Conservation (phyloP, 192 early-diverging fungal genomes). For the Backusella parvicylindrica region DNA sequence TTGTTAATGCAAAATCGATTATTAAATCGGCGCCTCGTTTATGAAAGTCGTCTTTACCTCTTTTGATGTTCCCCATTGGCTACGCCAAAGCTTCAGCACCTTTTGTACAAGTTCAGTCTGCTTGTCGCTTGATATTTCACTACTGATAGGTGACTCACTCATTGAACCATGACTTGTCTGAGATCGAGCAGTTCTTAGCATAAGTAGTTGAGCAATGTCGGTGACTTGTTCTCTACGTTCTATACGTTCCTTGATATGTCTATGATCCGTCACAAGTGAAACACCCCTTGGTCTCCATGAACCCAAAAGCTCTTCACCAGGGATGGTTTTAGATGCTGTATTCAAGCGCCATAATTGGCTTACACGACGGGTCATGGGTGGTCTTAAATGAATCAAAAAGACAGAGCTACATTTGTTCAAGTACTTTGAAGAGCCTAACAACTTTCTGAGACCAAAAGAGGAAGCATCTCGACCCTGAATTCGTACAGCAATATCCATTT, state of each 20-base stretch:
- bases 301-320: conserved; percentile 66
- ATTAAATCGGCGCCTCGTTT: neutral
- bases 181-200: conserved; percentile 20
- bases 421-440: conserved; percentile 38
- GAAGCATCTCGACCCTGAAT: conserved; percentile 54
- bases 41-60: conserved; percentile 18
- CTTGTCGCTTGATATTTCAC: neutral
- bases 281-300: conserved; percentile 70
- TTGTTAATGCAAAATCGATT: neutral
- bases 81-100: conserved; percentile 12
- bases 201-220: conserved; percentile 38
- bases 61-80: conserved; percentile 32
- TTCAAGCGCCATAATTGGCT: conserved; percentile 67
- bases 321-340: conserved; percentile 63
- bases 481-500: conserved; percentile 58
- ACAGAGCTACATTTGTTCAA: conserved; percentile 48
- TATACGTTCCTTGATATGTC: conserved; percentile 32
- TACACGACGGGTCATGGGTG: conserved; percentile 47
- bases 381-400: conserved; percentile 59
- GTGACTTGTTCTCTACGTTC: conserved; percentile 38
- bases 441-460: conserved; percentile 37
- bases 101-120: conserved; percentile 11
- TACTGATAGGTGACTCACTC: neutral
- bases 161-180: conserved; percentile 27
- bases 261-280: conserved; percentile 55